Evolutionary conservation across 1,284 basidiomycete species (phyloP).

Genomic region (Leccinum colubrinum): DNA sequence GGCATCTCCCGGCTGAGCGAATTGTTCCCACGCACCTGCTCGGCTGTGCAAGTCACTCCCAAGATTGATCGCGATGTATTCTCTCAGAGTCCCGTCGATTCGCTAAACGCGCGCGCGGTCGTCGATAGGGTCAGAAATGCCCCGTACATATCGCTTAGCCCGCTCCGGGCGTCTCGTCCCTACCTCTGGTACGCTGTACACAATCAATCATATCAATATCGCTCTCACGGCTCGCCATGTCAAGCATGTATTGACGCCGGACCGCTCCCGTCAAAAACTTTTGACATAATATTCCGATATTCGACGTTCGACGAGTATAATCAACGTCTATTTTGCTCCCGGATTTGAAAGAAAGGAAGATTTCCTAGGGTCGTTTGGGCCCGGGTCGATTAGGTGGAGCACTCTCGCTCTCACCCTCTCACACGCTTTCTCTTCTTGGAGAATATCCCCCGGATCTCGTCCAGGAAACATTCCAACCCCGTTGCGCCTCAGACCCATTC

Average conservation of each 20-base stretch:
- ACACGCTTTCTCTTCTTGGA: not conserved
- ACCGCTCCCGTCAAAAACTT: not conserved
- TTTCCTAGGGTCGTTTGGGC: constrained; percentile 1
- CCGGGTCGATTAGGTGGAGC: constrained; percentile 8
- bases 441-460: constrained; percentile 4
- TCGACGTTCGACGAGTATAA: constrained; percentile 4
- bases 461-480: constrained; percentile 2
- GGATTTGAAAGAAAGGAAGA: not conserved
- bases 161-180: not conserved
- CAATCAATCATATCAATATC: not conserved
- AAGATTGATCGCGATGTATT: constrained; percentile 21
- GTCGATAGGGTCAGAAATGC: constrained; percentile 10
- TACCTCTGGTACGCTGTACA: not conserved
- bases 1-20: constrained; percentile 15
- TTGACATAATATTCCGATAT: constrained; percentile 2
- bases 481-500: constrained; percentile 15
- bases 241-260: not conserved
- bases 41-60: constrained; percentile 21
- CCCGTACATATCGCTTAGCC: not conserved
- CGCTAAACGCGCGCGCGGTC: not conserved
- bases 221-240: not conserved
- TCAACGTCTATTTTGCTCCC: constrained; percentile 12
- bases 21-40: constrained; percentile 22
- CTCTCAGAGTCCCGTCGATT: constrained; percentile 13
- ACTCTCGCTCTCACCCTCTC: not conserved